Conservation (phyloP, 2,329 filamentous ascomycete species). For the Dryadomyces quercivorus region DNA sequence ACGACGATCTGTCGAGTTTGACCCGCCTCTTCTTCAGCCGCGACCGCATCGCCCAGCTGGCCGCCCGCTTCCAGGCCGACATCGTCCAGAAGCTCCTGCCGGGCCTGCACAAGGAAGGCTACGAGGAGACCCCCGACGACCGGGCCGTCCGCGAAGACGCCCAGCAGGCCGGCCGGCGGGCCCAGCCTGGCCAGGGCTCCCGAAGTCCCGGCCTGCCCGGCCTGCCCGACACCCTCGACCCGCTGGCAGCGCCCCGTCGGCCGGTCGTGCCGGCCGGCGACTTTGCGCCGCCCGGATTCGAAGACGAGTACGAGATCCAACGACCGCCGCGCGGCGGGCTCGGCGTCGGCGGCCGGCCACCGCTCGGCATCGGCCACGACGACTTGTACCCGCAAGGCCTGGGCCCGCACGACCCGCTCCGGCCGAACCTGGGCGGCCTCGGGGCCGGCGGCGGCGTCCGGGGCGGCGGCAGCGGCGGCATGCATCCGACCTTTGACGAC, state of each 20-base stretch:
- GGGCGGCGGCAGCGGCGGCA: constrained; percentile 50
- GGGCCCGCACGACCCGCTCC: constrained; percentile 72
- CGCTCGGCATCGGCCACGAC: constrained; percentile 57
- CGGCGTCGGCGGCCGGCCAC: constrained; percentile 11
- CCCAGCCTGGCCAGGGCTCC: no score
- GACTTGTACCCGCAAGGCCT: constrained; percentile 82
- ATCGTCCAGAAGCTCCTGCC: constrained; percentile 80
- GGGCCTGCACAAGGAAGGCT: constrained; percentile 63
- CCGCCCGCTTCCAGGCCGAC: constrained; percentile 59
- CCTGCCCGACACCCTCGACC: no score
- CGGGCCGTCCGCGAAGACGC: constrained; percentile 28
- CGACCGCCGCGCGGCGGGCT: constrained; percentile 42
- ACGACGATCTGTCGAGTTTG: constrained; percentile 16
- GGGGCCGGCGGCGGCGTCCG: constrained; percentile 43
- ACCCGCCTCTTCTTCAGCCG: constrained; percentile 61
- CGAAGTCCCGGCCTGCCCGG: no score
- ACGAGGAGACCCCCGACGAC: constrained; percentile 39
- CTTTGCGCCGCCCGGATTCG: constrained; percentile 80
- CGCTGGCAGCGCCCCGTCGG: constrained; percentile 45
- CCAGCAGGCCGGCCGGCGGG: constrained; percentile 25
- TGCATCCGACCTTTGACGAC: constrained; percentile 95
- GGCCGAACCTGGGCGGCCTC: constrained; percentile 52
- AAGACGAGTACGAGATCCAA: constrained; percentile 82
- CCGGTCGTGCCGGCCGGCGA: constrained; percentile 54
- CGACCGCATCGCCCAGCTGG: constrained; percentile 54